Evolutionary conservation across 768 basidiomycete genomes (phyloP), one percentile per base, ranked within the genome.

Genomic region (Kwoniella mangroviensis): DNA sequence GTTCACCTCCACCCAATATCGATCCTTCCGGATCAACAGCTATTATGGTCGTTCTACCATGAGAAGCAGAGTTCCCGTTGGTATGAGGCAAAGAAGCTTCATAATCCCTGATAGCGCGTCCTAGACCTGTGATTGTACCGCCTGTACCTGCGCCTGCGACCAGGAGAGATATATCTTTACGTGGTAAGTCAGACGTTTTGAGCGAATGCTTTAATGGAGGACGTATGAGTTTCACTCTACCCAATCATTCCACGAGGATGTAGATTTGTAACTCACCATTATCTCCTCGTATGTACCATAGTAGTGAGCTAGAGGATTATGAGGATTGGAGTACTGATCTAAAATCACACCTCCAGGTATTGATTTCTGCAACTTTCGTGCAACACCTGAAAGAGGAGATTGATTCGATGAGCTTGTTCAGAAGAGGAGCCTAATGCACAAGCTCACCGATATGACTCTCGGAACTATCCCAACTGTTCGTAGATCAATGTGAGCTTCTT

Each of bases 1-100:
- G 11, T 87, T 89, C 52, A 82, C 83, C 61, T 84, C 87, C 22
- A 82, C 84, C 94, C 40, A 98, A 89, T 67, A 96, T 88, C 75
- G 94, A 97, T 52, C 96, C 96, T 75, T 94, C 92, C 21, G 97
- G 97, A 84, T 99, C 97, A 51, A 94, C 87, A 5, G 89, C 95
- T n/a, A 99, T 87, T 19, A 97, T 87, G 10, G 71, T 74, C 17
- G 70, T 73, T 51, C 69, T 42, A 13, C 13, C 28, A 24, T 57
- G 24, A 2, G 40, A 56, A 42, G 56, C 2, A 41, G 54, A 26
- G 7, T 41, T 43, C 9, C 52, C 64, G 52, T 62, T 55, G n/a
- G 24, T 49, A 0, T 49, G 45, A 15, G 45, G 12, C 12, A 53
- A 21, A 17, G 58, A 92, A 57, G 40, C 60, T 45, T 68, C 49